These are phyloP conservation scores for Flueggea neowawraea DNA, from an alignment of 441 rosid species.

Conservation along the genomic window DNA sequence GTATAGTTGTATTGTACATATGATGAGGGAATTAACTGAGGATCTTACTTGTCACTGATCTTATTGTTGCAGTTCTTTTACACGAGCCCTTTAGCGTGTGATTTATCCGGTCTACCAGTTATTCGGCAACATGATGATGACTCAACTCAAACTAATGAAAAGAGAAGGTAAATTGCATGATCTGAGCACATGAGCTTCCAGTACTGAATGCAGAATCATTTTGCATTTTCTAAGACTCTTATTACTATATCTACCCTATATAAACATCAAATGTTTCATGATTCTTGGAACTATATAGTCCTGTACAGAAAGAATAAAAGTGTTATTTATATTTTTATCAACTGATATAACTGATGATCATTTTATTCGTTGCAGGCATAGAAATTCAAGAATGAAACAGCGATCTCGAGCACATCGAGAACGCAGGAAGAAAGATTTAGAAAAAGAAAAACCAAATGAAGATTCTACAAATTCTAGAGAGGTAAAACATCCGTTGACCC, in stretches of 20 bases:
- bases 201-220: too few species aligned
- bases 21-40: too few species aligned
- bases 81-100: conserved; percentile 50
- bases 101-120: conserved; percentile 57
- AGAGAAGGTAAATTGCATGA: conserved; percentile 33
- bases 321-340: too few species aligned
- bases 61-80: conserved; percentile 42
- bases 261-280: too few species aligned
- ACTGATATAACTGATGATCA: too few species aligned
- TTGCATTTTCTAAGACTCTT: too few species aligned
- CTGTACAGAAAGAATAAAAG: too few species aligned
- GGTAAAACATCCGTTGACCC: conserved; percentile 22
- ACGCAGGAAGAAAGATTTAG: conserved; percentile 21
- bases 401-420: conserved; percentile 35
- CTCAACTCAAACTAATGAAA: conserved; percentile 21
- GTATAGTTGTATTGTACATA: too few species aligned
- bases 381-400: conserved; percentile 36
- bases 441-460: conserved; percentile 18
- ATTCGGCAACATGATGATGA: conserved; percentile 41
- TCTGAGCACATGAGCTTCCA: too few species aligned
- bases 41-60: neutral
- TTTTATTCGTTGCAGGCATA: conserved; percentile 22
- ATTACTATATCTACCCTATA: too few species aligned
- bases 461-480: conserved; percentile 16
- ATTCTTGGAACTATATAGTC: too few species aligned